A percentile compares a stretch with the other conserved stretches of the same genome.
Evolutionary conservation across 805 yeast genomes (phyloP).

Genomic region (Deakozyma indianensis): DNA sequence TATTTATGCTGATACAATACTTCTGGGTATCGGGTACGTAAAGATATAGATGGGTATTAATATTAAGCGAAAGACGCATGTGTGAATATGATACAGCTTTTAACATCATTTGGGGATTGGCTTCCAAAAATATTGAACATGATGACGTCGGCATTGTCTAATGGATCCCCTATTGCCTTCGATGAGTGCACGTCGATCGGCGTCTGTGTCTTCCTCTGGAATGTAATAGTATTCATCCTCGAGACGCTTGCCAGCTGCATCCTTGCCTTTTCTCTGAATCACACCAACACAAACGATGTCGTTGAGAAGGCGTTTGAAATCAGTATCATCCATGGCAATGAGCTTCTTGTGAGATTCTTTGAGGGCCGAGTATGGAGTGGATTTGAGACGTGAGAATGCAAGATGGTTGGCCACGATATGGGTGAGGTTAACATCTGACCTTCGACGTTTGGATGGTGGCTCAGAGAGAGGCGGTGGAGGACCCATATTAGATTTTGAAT

Average conservation of each 20-base stretch:
- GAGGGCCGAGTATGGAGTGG: constrained; percentile 69
- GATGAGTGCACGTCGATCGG: constrained; percentile 54
- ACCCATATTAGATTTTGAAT: not conserved
- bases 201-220: constrained; percentile 67
- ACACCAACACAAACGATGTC: constrained; percentile 60
- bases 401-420: constrained; percentile 67
- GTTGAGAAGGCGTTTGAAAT: constrained; percentile 22
- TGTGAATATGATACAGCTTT: no score
- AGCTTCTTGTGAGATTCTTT: constrained; percentile 46
- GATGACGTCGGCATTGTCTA: constrained; percentile 83
- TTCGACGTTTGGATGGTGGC: constrained; percentile 2
- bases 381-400: constrained; percentile 78
- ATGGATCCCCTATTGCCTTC: constrained; percentile 64
- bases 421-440: constrained; percentile 32
- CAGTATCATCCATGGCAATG: constrained; percentile 25
- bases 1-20: no score
- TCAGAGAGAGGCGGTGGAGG: not conserved
- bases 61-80: no score
- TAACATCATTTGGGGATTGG: constrained; percentile 1
- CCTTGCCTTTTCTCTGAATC: constrained; percentile 79
- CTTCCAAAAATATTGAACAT: constrained; percentile 56
- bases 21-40: no score
- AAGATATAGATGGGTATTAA: no score
- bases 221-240: constrained; percentile 91
- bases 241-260: constrained; percentile 88